These are phyloP conservation scores for Aphanomyces stellatus DNA, from an alignment of 352 stramenopile species.

Conservation along the genomic window DNA sequence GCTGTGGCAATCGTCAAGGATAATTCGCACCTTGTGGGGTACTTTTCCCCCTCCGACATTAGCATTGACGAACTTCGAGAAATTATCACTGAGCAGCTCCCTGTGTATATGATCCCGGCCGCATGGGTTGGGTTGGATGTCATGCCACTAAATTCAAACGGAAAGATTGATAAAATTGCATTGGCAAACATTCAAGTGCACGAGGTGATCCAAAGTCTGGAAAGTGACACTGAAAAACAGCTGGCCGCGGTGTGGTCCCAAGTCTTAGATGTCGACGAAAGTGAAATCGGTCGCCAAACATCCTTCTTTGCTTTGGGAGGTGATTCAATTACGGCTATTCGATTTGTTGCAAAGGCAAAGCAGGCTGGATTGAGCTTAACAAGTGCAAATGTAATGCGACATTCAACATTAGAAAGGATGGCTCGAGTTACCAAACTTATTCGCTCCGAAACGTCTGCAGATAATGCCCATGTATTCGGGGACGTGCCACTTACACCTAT, in stretches of 20 bases:
- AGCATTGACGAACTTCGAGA: conserved; percentile 51
- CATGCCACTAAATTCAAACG: no score
- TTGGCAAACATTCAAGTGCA: no score
- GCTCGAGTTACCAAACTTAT: neutral
- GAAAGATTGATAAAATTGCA: no score
- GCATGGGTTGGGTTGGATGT: conserved; percentile 73
- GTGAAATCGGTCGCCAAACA: neutral
- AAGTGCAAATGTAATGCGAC: neutral
- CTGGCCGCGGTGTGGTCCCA: no score
- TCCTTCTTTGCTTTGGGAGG: neutral
- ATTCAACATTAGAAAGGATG: neutral
- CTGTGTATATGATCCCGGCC: conserved; percentile 75
- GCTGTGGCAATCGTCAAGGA: conserved; percentile 35
- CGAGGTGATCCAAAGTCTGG: no score
- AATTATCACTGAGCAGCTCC: conserved; percentile 67
- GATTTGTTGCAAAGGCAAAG: neutral
- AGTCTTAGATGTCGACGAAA: neutral
- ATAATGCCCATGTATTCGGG: neutral
- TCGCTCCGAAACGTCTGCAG: neutral
- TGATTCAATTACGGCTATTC: neutral
- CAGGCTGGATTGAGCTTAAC: neutral
- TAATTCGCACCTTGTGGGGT: conserved; percentile 85
- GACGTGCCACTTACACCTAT: neutral
- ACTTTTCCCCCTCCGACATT: conserved; percentile 77
- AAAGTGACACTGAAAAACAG: no score